phyloP scores from a whole-genome alignment of 148 eudicot genomes.

The Camellia sinensis region DNA sequence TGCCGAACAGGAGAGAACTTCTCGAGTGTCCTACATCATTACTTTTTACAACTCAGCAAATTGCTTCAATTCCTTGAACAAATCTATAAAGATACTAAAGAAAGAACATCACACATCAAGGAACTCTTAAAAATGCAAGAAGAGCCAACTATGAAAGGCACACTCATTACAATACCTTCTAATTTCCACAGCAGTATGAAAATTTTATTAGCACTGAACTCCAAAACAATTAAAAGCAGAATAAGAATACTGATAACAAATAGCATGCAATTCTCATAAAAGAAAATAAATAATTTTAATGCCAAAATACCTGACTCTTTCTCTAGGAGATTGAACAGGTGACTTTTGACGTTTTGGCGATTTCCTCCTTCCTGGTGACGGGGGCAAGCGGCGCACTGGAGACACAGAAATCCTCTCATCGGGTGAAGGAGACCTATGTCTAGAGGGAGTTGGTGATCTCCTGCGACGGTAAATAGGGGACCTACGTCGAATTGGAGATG shows the following conservation, averaged over 20 bases:
- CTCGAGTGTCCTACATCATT: constrained; percentile 34
- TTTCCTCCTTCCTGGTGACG: constrained; percentile 41
- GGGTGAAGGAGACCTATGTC: constrained; percentile 44
- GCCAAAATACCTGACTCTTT: constrained; percentile 46
- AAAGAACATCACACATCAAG: neutral
- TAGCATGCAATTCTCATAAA: neutral
- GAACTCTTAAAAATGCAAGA: neutral
- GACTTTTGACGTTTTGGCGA: constrained; percentile 46
- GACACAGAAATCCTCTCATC: constrained; percentile 43
- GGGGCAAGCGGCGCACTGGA: constrained; percentile 37
- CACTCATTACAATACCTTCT: constrained; percentile 5
- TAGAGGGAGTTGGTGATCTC: constrained; percentile 41
- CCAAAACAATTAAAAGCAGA: constrained; percentile 3
- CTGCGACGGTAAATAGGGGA: constrained; percentile 41
- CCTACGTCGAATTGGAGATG: constrained; percentile 45
- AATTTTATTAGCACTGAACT: constrained; percentile 15
- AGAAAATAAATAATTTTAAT: neutral
- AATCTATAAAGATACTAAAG: neutral
- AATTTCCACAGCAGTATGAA: constrained; percentile 17
- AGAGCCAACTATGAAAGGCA: neutral
- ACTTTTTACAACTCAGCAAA: constrained; percentile 11
- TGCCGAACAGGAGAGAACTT: constrained; percentile 35
- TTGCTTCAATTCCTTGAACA: neutral
- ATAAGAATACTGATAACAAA: neutral
- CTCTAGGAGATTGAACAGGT: constrained; percentile 48